Base-by-base conservation (phyloP, 768 basidiomycete genomes). In the Leccinum fibrillosum region DNA sequence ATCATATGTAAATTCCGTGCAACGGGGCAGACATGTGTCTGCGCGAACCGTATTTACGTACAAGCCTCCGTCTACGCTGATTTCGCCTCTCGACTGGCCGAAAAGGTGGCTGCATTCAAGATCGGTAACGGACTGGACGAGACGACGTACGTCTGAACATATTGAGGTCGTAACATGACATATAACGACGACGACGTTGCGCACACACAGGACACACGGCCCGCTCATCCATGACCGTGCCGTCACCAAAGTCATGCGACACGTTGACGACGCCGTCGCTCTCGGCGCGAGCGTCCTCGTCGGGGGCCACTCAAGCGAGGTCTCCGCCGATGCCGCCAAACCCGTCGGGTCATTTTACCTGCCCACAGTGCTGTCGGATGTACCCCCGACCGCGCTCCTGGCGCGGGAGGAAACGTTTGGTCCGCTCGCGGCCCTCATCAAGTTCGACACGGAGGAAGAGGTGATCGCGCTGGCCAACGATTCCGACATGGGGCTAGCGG, bases 361-460 rank as follows among this genome's bases (percentile, higher is more conserved):
- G 17, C 95, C 95, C 1, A 98, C 97, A 2, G 85, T 99, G 49
- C 84, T 99, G 26, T 82, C 84, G 5, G 92, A 98, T 62, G 95
- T 98, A 12, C 82, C 90, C 0, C 37, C 74, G 21, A 76, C 80
- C 26, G 90, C 92, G 10, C 75, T 81, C 35, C 68, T 96, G 65
- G 81, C 84, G 65, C 68, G 66, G 10, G 97, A 98, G 71, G 97
- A 99, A 79, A 98, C 97, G 0, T 99, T 99, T 67, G 97, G 96
- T 0, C 95, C 93, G 0, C 73, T 96, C 39, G 94, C 94, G 0
- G 89, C 90, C 7, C 76, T 99, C 23, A 86, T 83, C 70, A 88
- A 88, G 68, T 99, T 99, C 69, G 86, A 91, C 72, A 94, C 93
- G 0, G 97, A 99, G 75, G 94, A 94, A 47, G 90, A 98, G 72